phyloP scores from a whole-genome alignment of 345 rosid genomes.

The Lepidium didymum region DNA sequence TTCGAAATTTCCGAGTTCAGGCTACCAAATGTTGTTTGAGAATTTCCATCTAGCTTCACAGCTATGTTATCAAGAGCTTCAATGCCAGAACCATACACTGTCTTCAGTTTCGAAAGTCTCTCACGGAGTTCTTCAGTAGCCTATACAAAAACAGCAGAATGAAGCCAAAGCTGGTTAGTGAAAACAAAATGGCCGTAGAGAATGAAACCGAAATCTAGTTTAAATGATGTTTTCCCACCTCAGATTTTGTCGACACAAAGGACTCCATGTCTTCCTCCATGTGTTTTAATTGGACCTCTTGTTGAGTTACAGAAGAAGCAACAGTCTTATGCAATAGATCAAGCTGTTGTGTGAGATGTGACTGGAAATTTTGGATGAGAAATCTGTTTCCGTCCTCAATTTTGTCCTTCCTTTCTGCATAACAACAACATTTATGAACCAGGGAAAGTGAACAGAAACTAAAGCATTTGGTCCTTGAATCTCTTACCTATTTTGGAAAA shows the following conservation, averaged over 20 bases:
- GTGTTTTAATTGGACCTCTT: constrained; percentile 78
- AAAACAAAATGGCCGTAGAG: background rate
- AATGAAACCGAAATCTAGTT: background rate
- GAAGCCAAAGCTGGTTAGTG: background rate
- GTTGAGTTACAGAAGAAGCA: constrained; percentile 78
- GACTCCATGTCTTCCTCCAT: constrained; percentile 98
- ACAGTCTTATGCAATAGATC: constrained; percentile 82
- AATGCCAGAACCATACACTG: constrained; percentile 65
- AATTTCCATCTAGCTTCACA: constrained; percentile 72
- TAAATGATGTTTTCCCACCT: constrained; percentile 33
- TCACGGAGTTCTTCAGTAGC: constrained; percentile 81
- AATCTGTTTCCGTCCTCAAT: constrained; percentile 81
- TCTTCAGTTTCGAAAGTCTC: constrained; percentile 61
- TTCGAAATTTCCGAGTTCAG: constrained; percentile 76
- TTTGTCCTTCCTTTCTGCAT: constrained; percentile 86
- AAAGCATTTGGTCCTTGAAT: background rate
- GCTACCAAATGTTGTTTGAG: constrained; percentile 62
- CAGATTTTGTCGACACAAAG: constrained; percentile 75
- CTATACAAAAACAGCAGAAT: constrained; percentile 34
- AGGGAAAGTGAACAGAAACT: background rate
- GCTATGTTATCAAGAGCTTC: constrained; percentile 75
- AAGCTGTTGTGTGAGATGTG: constrained; percentile 78
- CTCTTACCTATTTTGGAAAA: constrained; percentile 78
- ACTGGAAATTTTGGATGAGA: constrained; percentile 69
- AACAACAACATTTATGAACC: constrained; percentile 8